phyloP scores from a whole-genome alignment of 106 monocot genomes.

The Vanilla planifolia region DNA sequence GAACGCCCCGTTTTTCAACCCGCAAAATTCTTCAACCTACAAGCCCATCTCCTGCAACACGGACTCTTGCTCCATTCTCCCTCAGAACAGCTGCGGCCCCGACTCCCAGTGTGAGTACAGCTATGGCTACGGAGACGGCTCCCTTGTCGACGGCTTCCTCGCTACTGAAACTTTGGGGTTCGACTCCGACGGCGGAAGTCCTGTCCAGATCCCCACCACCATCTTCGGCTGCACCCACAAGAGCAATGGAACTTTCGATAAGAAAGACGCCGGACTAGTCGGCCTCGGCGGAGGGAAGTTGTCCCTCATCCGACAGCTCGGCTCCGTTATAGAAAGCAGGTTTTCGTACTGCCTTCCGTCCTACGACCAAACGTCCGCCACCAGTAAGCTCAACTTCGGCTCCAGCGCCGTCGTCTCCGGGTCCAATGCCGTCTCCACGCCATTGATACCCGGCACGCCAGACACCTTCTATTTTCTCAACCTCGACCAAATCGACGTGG shows the following conservation, averaged over 20 bases:
- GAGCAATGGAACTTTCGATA: conserved; percentile 20
- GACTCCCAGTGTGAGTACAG: background rate
- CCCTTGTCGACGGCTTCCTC: conserved; percentile 23
- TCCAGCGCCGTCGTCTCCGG: background rate
- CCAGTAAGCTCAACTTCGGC: conserved; percentile 29
- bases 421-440: background rate
- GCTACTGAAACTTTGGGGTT: conserved; percentile 38
- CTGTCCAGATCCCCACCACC: background rate
- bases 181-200: background rate
- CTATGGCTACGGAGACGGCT: conserved; percentile 23
- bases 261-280: background rate
- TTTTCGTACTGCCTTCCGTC: conserved; percentile 2
- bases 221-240: conserved; percentile 29
- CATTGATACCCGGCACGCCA: background rate
- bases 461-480: background rate
- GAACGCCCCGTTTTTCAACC: conserved; percentile 5
- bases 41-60: background rate
- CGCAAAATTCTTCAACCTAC: conserved; percentile 6
- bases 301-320: conserved; percentile 3
- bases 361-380: background rate
- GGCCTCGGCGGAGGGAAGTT: background rate
- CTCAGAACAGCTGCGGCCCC: background rate
- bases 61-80: background rate
- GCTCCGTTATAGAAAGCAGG: background rate
- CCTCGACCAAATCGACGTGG: background rate